These are phyloP conservation scores for Pseudoscleropodium purum DNA, from an alignment of 225 moss, liverwort and hornwort species.

Conservation along the genomic window DNA sequence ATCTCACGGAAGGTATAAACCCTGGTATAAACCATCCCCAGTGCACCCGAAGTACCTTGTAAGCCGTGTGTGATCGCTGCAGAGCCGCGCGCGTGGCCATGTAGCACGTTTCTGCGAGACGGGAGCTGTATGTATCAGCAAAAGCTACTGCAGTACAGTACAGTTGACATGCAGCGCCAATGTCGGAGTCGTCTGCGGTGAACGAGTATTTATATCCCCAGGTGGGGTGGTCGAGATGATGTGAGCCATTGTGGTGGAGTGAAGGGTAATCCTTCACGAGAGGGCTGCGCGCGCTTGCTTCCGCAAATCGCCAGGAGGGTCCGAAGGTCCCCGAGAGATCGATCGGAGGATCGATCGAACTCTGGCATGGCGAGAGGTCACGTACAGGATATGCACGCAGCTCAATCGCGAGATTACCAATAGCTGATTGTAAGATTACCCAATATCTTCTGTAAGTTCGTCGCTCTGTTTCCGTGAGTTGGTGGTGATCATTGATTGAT, in stretches of 20 bases:
- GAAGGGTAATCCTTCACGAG: background rate
- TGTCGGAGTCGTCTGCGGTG: background rate
- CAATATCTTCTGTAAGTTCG: background rate
- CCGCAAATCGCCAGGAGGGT: background rate
- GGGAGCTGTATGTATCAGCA: background rate
- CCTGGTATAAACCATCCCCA: background rate
- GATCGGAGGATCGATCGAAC: background rate
- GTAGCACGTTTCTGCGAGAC: background rate
- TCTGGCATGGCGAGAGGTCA: background rate
- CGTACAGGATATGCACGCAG: background rate
- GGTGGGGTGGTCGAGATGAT: background rate
- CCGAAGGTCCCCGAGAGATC: background rate
- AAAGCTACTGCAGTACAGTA: background rate
- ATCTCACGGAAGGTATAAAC: constrained; percentile 8
- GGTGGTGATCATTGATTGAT: background rate
- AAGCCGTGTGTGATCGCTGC: background rate
- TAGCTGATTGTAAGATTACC: background rate
- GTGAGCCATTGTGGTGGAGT: background rate
- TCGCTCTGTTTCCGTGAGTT: background rate
- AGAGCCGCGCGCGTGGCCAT: background rate
- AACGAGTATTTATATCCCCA: background rate
- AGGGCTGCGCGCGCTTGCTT: background rate
- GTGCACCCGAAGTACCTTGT: background rate
- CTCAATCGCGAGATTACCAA: background rate
- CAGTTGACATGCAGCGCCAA: background rate